Base-by-base conservation (phyloP, 768 basidiomycete species). In the Naganishia antarctica region DNA sequence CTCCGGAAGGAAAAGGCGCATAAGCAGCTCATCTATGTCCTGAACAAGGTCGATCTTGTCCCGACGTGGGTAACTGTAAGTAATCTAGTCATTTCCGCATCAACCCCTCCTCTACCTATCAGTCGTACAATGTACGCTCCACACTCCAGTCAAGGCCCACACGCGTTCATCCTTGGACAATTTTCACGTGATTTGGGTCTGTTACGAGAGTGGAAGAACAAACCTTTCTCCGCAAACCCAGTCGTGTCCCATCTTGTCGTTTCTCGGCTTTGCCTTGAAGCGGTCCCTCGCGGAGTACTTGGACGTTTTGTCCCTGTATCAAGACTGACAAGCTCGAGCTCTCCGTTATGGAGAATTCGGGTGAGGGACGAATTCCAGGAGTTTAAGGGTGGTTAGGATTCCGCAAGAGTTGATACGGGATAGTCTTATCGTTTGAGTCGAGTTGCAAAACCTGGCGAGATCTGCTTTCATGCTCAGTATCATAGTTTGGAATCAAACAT, bases 11-110 rank as follows among this genome's bases (percentile, higher is more conserved):
- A 99, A 80, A 97, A 97, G 78, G 83, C 90, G 23, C 91, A 96
- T 80, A 99, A 99, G 78, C 94, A 98, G 78, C 84, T 99, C 64
- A 90, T 99, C 3, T 85, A 97, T 63, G 84, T 99, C 60, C 85
- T 99, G 71, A 99, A 99, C 82, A 99, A 99, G 80, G 96, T 94
- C 74, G 94, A 99, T 79, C 80, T 99, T 61, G 93, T 99, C 13
- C 96, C 94, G 7, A 96, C 91, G 71, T 99, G 94, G 94, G 94
- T 96, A 44, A 97, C 94, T 9, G 93, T 93, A 78, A 78, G 89
- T 82, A n/a, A 16, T 59, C 11, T 31, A 53, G 31, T 53, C 23
- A 18, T 47, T 44, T 61, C 65, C 31, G 48, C 31, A 61, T 29
- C 57, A 31, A 41, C 59, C 51, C 44, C 50, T 48, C 48, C 50